These are phyloP conservation scores for Chaetoceros tenuissimus DNA, from an alignment of 108 stramenopile species.

Conservation along the genomic window DNA sequence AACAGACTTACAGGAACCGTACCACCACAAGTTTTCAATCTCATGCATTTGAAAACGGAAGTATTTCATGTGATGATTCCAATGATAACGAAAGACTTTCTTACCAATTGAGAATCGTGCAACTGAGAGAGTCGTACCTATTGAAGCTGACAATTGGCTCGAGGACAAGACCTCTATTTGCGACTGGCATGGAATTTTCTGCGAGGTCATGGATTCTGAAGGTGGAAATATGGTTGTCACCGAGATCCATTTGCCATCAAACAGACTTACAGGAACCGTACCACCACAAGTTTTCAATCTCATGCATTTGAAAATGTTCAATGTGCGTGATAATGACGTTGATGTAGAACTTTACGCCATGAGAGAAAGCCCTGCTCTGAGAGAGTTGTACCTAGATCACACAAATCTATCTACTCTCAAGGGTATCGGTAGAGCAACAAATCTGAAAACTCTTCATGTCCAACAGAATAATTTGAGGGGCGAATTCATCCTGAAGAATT, in stretches of 20 bases:
- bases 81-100: too few species aligned
- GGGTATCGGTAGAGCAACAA: conserved; percentile 48
- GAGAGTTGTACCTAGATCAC: conserved; percentile 43
- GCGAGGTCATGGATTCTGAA: conserved; percentile 14
- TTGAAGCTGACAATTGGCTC: conserved; percentile 43
- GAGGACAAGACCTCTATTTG: conserved; percentile 33
- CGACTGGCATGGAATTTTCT: conserved; percentile 67
- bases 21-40: not conserved
- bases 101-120: conserved; percentile 27
- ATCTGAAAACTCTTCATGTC: conserved; percentile 35
- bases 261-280: conserved; percentile 11
- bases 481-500: conserved; percentile 45
- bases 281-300: not conserved
- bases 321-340: conserved; percentile 57
- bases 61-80: too few species aligned
- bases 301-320: conserved; percentile 40
- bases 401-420: conserved; percentile 38
- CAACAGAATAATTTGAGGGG: conserved; percentile 43
- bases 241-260: conserved; percentile 35
- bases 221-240: conserved; percentile 25
- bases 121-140: conserved; percentile 49
- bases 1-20: conserved; percentile 18
- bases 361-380: conserved; percentile 32
- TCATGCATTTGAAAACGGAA: too few species aligned
- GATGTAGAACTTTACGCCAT: conserved; percentile 53